Base-by-base conservation (phyloP, 371 early-diverging fungal genomes). In the Aphelidium insulamus region DNA sequence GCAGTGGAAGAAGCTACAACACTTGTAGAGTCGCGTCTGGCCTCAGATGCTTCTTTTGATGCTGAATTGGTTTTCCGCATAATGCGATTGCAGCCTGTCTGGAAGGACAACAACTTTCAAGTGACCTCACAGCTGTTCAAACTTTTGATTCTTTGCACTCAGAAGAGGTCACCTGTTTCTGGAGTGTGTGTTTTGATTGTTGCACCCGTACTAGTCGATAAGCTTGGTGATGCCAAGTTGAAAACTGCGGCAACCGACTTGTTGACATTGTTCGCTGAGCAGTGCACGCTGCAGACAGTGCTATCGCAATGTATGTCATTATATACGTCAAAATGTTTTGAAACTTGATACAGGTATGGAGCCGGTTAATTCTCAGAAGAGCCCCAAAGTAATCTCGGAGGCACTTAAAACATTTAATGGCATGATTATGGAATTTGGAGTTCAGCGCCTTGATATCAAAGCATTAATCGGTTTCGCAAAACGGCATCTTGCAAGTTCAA, bases 31-130 rank as follows among this genome's bases (percentile, higher is more conserved):
- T n/a, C n/a, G n/a, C n/a, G n/a, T n/a, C n/a, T n/a, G n/a, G n/a
- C n/a, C n/a, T n/a, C n/a, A n/a, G n/a, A n/a, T n/a, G n/a, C n/a
- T n/a, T n/a, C n/a, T n/a, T n/a, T 84, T 4, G 78, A 84, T 32
- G 63, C 84, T 0, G 94, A 92, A 44, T 58, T 84, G 20, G 55
- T 94, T 11, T 61, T 81, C 10, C 66, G 84, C 11, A 62, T 60
- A 20, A 49, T 94, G 20, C 48, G 61, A 4, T 76, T 75, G 38
- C 77, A 77, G 26, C 87, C 88, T 0, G 90, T 86, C 1, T 87
- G 79, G 77, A 87, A 88, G 47, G 92, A 91, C 44, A 79, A 65
- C 58, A 91, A 91, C 52, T 90, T 90, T 43, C 92, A 94, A 39
- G 87, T 77, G 14, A 38, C n/a, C 9, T 26, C 32, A 28, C 70